A percentile compares a stretch with the other conserved stretches of the same genome.
phyloP scores from a whole-genome alignment of 2,329 filamentous ascomycete genomes.

The Aspergillus sp. region DNA sequence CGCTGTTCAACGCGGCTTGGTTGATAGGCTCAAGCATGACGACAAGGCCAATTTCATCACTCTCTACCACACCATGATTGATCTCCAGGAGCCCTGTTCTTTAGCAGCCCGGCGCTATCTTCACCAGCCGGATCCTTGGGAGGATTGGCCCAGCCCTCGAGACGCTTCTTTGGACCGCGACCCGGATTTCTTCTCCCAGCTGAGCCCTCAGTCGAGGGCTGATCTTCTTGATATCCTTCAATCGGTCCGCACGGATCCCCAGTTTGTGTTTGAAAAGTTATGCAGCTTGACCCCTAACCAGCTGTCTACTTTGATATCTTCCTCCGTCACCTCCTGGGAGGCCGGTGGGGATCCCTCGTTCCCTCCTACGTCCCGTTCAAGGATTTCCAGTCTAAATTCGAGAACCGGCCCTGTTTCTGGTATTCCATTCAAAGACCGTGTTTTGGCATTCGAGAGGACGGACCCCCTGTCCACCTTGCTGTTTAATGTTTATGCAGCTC shows the following conservation, averaged over 20 bases:
- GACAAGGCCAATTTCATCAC: constrained; percentile 46
- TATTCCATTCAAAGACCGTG: constrained; percentile 72
- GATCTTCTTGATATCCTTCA: constrained; percentile 77
- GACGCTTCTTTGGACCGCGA: constrained; percentile 38
- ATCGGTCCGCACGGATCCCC: constrained; percentile 79
- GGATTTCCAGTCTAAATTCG: constrained; percentile 49
- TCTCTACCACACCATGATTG: constrained; percentile 45
- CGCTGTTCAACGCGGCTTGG: constrained; percentile 44
- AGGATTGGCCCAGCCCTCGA: constrained; percentile 32
- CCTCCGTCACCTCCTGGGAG: constrained; percentile 75
- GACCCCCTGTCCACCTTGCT: constrained; percentile 82
- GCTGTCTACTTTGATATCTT: constrained; percentile 72
- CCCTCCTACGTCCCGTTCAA: constrained; percentile 60
- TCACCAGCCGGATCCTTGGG: constrained; percentile 35
- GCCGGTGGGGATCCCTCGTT: constrained; percentile 77
- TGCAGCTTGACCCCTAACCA: constrained; percentile 73
- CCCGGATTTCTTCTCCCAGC: constrained; percentile 55
- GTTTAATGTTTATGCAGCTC: constrained; percentile 86
- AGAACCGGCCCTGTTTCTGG: constrained; percentile 48
- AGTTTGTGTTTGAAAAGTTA: constrained; percentile 82
- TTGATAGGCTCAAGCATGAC: constrained; percentile 46
- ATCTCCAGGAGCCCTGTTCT: constrained; percentile 45
- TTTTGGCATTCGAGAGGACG: constrained; percentile 84
- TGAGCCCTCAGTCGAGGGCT: constrained; percentile 72
- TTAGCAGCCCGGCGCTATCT: constrained; percentile 32